Evolutionary conservation across 2,329 filamentous ascomycete species (phyloP).

Genomic region (Trichoderma oligosporum): DNA sequence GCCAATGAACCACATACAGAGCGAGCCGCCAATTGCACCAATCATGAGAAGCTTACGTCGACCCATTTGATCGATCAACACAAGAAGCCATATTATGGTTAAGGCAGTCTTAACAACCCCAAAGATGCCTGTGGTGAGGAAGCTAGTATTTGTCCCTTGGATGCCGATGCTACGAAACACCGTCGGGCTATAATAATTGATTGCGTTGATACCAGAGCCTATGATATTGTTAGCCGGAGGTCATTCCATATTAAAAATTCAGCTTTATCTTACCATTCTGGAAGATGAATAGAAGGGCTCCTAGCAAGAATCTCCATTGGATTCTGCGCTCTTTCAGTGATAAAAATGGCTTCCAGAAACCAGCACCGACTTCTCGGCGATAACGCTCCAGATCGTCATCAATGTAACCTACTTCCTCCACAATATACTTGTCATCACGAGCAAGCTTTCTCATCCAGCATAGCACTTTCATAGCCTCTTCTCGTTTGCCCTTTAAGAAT

Average conservation of each 20-base stretch:
- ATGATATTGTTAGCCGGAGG: background rate
- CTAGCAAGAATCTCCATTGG: constrained; percentile 7
- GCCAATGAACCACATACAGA: constrained; percentile 16
- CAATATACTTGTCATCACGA: constrained; percentile 1
- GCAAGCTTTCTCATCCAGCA: constrained; percentile 16
- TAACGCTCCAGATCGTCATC: constrained; percentile 8
- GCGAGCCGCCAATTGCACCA: constrained; percentile 8
- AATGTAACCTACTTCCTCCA: constrained; percentile 11
- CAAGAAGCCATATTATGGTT: constrained; percentile 9
- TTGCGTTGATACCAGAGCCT: constrained; percentile 15
- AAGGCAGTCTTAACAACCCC: constrained; percentile 7
- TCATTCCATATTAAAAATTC: too few species aligned
- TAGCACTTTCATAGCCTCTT: constrained; percentile 1
- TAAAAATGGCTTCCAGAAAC: constrained; percentile 14
- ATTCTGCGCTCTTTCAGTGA: constrained; percentile 9
- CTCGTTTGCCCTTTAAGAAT: constrained; percentile 11
- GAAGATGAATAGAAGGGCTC: constrained; percentile 10
- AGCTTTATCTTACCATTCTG: constrained; percentile 4
- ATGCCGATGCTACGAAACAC: constrained; percentile 12
- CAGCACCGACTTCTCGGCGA: constrained; percentile 10
- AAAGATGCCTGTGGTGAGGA: constrained; percentile 11
- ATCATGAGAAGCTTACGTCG: constrained; percentile 13
- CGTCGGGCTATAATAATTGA: constrained; percentile 16
- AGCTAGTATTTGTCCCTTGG: constrained; percentile 10
- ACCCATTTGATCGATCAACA: constrained; percentile 11